Base-by-base conservation (phyloP, 169 alveolate species). In the Pseudocohnilembus persalinus region DNA sequence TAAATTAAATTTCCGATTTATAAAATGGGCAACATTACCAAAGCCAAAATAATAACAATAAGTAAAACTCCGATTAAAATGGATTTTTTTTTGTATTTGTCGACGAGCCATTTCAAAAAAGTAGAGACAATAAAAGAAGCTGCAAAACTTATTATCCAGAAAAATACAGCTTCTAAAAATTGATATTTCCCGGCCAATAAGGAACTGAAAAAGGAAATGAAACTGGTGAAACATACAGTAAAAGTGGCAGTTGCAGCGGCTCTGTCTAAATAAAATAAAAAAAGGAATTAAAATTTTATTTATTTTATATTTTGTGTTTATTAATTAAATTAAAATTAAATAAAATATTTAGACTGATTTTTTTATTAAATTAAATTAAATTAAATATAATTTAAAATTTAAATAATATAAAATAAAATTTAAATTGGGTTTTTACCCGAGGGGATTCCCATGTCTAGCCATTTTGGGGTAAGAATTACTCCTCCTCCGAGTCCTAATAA, bases 401-500 rank as follows among this genome's bases (percentile, higher is more conserved):
- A 20, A 11, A 49, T 11, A 4, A 11, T 49, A 49, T 49, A 49
- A 49, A 11, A 49, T 49, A 49, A n/a, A n/a, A n/a, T n/a, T n/a
- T n/a, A n/a, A n/a, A n/a, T n/a, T n/a, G n/a, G n/a, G n/a, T 49
- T 11, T 49, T 20, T 49, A 49, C 68, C 68, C 4, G 26, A 11
- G 0, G 35, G 32, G 20, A 82, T 82, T 82, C 97, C 97, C 79
- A 95, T 88, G 49, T 86, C 90, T 29, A 96, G 90, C 88, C 96
- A 84, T 31, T 95, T 73, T 24, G 98, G 98, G 25, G 96, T 93
- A 81, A 95, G 91, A 63, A 96, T 90, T 34, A 94, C 93, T 26
- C 98, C 97, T 27, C 98, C 98, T 35, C 98, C 98, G 31, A 96
- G 82, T 68, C 98, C 98, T n/a, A 96, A 82, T 15, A 93, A 86